These are phyloP conservation scores for Coemansia sp. DNA, from an alignment of 192 early-diverging fungal genomes.

Conservation along the genomic window DNA sequence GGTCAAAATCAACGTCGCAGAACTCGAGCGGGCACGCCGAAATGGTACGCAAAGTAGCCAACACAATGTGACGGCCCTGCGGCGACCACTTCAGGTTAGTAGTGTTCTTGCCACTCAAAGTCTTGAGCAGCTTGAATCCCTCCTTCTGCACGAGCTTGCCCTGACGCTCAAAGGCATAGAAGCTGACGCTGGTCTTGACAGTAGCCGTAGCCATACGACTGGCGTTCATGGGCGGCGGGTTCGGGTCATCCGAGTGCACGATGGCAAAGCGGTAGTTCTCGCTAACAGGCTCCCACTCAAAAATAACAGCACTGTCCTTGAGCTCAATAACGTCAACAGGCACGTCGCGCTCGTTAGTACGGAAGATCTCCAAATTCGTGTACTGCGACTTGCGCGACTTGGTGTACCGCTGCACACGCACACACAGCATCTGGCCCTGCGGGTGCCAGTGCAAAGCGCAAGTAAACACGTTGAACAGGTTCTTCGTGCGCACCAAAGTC, in stretches of 20 bases:
- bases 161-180: conserved; percentile 85
- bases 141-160: conserved; percentile 63
- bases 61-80: conserved; percentile 87
- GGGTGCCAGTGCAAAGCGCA: conserved; percentile 93
- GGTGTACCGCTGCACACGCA: conserved; percentile 86
- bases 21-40: conserved; percentile 87
- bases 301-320: conserved; percentile 77
- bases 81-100: conserved; percentile 94
- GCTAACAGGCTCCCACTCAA: conserved; percentile 95
- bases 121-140: conserved; percentile 82
- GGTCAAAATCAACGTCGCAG: conserved; percentile 86
- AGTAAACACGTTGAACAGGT: conserved; percentile 91
- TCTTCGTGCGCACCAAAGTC: conserved; percentile 92
- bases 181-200: conserved; percentile 70
- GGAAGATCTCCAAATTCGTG: conserved; percentile 96
- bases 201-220: conserved; percentile 57
- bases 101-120: conserved; percentile 76
- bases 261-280: conserved; percentile 79
- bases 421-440: conserved; percentile 85
- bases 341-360: conserved; percentile 84
- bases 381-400: conserved; percentile 90
- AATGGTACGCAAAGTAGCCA: conserved; percentile 80
- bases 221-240: conserved; percentile 55
- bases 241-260: conserved; percentile 76
- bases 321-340: conserved; percentile 98